Evolutionary conservation across 2,329 filamentous ascomycete genomes (phyloP).

Genomic region (Diaporthe sp.): DNA sequence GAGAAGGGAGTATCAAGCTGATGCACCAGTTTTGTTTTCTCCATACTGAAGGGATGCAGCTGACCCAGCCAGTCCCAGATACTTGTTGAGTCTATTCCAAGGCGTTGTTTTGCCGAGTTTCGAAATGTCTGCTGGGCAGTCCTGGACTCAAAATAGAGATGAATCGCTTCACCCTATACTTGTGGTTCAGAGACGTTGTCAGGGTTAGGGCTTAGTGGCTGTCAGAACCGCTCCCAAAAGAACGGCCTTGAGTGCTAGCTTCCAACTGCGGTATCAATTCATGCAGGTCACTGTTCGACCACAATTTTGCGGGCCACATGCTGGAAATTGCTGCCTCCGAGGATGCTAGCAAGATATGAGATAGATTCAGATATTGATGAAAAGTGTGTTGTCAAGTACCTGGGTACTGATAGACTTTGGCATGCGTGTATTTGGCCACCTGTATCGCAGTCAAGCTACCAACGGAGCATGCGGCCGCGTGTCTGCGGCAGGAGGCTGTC

Average conservation of each 20-base stretch:
- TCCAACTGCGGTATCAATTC: not conserved
- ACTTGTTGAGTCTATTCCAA: not conserved
- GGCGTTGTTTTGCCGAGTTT: not conserved
- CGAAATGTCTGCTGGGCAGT: not conserved
- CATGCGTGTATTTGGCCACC: not conserved
- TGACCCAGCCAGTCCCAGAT: not conserved
- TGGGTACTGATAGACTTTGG: not conserved
- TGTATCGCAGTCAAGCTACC: not conserved
- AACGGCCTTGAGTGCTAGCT: not conserved
- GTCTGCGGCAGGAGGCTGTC: not conserved
- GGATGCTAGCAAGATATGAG: not conserved
- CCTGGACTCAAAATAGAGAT: not conserved
- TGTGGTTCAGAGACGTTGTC: not conserved
- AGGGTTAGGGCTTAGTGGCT: slow-evolving; percentile 25
- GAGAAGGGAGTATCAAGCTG: slow-evolving; percentile 77
- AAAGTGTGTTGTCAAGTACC: not conserved
- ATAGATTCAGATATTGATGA: too few species aligned
- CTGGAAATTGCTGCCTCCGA: not conserved
- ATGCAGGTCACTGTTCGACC: not conserved
- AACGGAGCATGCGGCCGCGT: not conserved
- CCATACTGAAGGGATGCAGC: slow-evolving; percentile 50
- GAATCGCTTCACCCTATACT: not conserved
- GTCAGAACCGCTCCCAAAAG: too few species aligned
- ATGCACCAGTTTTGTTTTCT: slow-evolving; percentile 71
- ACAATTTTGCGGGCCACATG: not conserved